Conservation (phyloP, 2,329 filamentous ascomycete genomes). For the Diaporthe vexans region DNA sequence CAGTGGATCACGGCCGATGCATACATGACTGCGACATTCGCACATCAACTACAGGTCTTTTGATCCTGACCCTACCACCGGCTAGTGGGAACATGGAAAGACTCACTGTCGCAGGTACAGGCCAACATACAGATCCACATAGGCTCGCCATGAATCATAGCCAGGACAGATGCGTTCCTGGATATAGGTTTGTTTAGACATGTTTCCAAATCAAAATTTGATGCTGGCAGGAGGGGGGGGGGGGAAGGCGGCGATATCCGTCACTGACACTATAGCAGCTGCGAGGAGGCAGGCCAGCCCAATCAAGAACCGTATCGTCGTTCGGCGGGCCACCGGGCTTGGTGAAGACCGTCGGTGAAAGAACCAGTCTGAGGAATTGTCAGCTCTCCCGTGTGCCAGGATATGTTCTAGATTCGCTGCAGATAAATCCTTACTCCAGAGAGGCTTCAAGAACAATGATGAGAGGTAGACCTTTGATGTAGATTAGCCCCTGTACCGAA, state of each 20-base stretch:
- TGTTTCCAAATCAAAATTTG: neutral
- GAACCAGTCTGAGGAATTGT: neutral
- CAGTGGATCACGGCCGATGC: slow-evolving; percentile 17
- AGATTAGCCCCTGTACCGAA: neutral
- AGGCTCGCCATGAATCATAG: neutral
- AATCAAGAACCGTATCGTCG: neutral
- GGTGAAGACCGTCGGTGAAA: neutral
- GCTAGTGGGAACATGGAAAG: too few relatives aligned
- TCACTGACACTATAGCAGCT: slow-evolving; percentile 22
- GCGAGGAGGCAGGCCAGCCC: slow-evolving; percentile 4
- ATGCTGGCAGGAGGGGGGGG: neutral
- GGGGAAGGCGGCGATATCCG: neutral
- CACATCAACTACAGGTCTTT: neutral
- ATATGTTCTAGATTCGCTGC: neutral
- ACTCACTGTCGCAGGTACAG: slow-evolving; percentile 19
- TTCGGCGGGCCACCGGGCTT: neutral
- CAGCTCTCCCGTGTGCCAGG: neutral
- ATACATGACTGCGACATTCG: neutral
- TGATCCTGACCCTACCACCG: too few relatives aligned
- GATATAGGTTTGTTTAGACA: neutral
- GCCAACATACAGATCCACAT: slow-evolving; percentile 26
- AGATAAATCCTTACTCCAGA: neutral
- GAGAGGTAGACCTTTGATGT: neutral
- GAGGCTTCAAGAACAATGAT: slow-evolving; percentile 1
- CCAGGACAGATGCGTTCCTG: slow-evolving; percentile 6